Conservation (phyloP, 2,329 filamentous ascomycete species). For the Aspergillus japonicus region DNA sequence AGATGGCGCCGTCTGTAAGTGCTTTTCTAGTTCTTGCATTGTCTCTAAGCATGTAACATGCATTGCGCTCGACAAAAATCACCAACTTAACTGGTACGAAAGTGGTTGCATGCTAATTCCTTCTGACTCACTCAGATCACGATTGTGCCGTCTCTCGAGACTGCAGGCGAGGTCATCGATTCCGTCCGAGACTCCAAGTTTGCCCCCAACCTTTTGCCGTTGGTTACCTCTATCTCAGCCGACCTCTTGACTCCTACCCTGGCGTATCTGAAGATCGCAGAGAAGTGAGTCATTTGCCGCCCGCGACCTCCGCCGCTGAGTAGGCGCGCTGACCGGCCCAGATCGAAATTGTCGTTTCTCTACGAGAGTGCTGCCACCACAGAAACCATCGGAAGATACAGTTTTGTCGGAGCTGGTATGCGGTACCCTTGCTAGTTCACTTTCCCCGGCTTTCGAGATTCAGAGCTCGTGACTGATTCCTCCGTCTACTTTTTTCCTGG, state of each 20-base stretch:
- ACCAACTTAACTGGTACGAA: background rate
- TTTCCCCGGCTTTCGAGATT: background rate
- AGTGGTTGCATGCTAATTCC: constrained; percentile 10
- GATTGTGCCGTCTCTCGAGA: constrained; percentile 62
- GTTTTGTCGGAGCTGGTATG: constrained; percentile 80
- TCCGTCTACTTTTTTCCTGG: background rate
- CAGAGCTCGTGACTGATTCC: constrained; percentile 2
- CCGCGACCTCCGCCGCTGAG: background rate
- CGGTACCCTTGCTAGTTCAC: constrained; percentile 9
- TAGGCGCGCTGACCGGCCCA: constrained; percentile 20
- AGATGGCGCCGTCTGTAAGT: constrained; percentile 33
- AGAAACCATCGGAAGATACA: constrained; percentile 90
- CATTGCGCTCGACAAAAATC: background rate
- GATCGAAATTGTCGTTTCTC: constrained; percentile 81
- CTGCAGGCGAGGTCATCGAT: constrained; percentile 57
- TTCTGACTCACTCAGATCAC: constrained; percentile 40
- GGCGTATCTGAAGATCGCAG: constrained; percentile 87
- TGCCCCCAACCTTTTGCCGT: constrained; percentile 74
- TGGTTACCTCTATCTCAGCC: constrained; percentile 82
- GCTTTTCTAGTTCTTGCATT: background rate
- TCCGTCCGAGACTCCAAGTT: constrained; percentile 52
- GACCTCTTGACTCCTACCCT: constrained; percentile 93
- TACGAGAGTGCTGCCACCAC: constrained; percentile 92
- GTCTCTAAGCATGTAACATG: background rate
- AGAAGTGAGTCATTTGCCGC: constrained; percentile 55